Evolutionary conservation across 2,329 filamentous ascomycete genomes (phyloP), one percentile per base, ranked within the genome.

Genomic region (Phialophora verrucosa): DNA sequence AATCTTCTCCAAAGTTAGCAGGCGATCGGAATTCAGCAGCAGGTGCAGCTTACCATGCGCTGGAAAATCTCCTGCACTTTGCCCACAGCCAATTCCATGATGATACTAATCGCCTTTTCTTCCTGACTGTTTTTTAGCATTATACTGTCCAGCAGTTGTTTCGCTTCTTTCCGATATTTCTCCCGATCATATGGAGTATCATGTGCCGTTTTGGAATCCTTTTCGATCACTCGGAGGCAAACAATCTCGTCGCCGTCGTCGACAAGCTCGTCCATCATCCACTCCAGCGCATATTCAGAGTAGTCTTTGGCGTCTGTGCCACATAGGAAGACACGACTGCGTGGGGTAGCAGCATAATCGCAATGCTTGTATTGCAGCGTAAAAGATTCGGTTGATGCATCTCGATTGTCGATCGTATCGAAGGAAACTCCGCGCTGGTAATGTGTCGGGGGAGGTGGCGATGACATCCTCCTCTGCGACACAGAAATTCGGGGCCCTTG

Each of bases 191-290:
- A 83, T 42, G 84, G 83, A 11, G 80, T 78, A 67, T 89, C 87
- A 64, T 82, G 86, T 47, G 86, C 85, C 69, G 90, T 85, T 60
- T 90, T 90, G 59, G 88, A 85, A 70, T 94, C 91, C 75, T 91
- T 93, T 75, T 97, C 93, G 51, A 96, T 86, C 2, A 96, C 93
- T 60, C 92, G 86, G 57, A 97, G 85, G 78, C 93, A 97, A 8
- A 97, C 91, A 64, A 97, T 90, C 78, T 97, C 92, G 75, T 97
- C 93, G 20, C 93, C 93, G 74, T 97, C 93, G 73, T 97, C 93
- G 49, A 97, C 92, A 63, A 97, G 84, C 79, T 96, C 92, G 73
- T 96, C 92, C 47, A 97, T 87, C 59, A 97, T 84, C 93, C 93
- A 97, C 78, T 96, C 91, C 20, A 97, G 83, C 17, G 93, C 93